Base-by-base conservation (phyloP, 495 filamentous ascomycete species). In the Penicillium angulare region DNA sequence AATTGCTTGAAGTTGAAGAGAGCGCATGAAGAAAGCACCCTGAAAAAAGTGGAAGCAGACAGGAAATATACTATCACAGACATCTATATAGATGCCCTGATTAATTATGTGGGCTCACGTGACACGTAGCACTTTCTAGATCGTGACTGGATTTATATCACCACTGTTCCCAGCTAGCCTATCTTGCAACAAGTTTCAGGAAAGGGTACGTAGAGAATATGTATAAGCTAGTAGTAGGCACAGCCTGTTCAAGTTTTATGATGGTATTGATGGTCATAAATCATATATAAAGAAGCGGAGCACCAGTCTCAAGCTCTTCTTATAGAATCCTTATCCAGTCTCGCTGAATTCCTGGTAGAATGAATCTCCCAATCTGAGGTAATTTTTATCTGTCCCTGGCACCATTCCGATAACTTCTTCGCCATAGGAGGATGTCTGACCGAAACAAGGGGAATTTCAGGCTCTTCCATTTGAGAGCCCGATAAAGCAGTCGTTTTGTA, bases 281-380 rank as follows among this genome's bases (percentile, higher is more conserved):
- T 31, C 27, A 31, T 31, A 38, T 7, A 38, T 38, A n/a, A 2
- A 38, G 16, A 2, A 38, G 16, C 13, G 2, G 12, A 38, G 34
- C 12, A 15, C 13, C 34, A 1, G 8, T 38, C 1, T 44, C 20
- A 41, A 15, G 38, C 38, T 23, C 26, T 31, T 6, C 24, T n/a
- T 32, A 44, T 31, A 3, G 41, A 44, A 32, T 44, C 24, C 27
- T 41, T 41, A 24, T 41, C 20, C 4, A 38, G 12, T 18, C 35
- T 41, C 16, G 38, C 38, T 4, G 61, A 64, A 24, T 60, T 60
- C n/a, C 61, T 38, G 16, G 61, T 43, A 23, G 61, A 65, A 58
- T 65, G 61, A 38, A 65, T 62, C 20, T 65, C 61, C 61, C 61
- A 65, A 21, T 65, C 53, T 1, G 59, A 65, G 15, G 59, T 65